These are phyloP conservation scores for Pterocarpus macrocarpus DNA, from an alignment of 306 rosid genomes.

Conservation along the genomic window DNA sequence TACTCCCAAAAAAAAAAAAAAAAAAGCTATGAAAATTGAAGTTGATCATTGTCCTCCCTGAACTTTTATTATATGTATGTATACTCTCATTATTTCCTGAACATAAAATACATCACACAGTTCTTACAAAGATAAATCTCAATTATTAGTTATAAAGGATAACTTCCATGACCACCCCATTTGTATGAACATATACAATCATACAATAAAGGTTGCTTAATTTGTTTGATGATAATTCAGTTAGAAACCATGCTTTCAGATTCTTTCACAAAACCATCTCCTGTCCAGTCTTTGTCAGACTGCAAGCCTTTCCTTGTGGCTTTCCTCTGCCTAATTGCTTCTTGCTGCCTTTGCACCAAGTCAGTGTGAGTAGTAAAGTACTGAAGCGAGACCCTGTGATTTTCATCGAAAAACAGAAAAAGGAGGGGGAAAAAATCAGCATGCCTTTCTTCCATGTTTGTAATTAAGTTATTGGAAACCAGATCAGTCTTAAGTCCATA, in stretches of 20 bases:
- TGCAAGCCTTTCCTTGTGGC: conserved; percentile 82
- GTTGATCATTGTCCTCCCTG: not conserved
- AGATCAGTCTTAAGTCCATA: conserved; percentile 43
- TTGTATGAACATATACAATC: conserved; percentile 32
- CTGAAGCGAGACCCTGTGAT: conserved; percentile 76
- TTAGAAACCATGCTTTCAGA: conserved; percentile 98
- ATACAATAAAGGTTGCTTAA: conserved; percentile 10
- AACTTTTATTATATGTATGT: not conserved
- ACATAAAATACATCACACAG: conserved; percentile 32
- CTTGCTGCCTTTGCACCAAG: conserved; percentile 85
- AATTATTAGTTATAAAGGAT: conserved; percentile 29
- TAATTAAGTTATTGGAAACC: conserved; percentile 14
- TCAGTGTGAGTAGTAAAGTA: conserved; percentile 95
- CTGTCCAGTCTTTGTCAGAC: conserved; percentile 98
- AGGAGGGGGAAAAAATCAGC: not conserved
- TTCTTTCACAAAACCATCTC: conserved; percentile 95
- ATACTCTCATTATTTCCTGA: conserved; percentile 15
- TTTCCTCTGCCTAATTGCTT: conserved; percentile 85
- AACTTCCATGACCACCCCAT: conserved; percentile 14
- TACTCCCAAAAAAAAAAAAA: too few relatives aligned
- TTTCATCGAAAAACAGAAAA: conserved; percentile 10
- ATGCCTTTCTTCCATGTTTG: not conserved
- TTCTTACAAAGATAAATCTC: conserved; percentile 24
- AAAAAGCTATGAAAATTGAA: too few relatives aligned
- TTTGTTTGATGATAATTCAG: conserved; percentile 43